Evolutionary conservation across 495 filamentous ascomycete species (phyloP).

Genomic region (Aspergillus ostianus): DNA sequence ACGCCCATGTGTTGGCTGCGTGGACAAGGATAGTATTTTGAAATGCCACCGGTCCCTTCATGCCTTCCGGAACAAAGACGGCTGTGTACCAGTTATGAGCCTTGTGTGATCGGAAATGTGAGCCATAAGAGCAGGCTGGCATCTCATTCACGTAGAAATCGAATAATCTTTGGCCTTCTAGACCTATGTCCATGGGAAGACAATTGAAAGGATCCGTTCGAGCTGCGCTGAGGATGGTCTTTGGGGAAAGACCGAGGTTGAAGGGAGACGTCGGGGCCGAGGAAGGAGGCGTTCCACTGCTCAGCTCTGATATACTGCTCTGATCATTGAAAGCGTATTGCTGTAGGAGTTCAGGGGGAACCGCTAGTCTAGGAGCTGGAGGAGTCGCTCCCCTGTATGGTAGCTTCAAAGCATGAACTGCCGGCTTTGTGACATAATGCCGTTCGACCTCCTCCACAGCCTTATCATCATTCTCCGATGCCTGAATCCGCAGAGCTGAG

Average conservation of each 20-base stretch:
- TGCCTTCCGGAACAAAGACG: conserved; percentile 38
- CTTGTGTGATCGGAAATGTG: conserved; percentile 31
- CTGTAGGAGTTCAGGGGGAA: background rate
- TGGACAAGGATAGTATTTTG: conserved; percentile 40
- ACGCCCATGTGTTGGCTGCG: conserved; percentile 39
- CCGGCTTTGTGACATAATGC: background rate
- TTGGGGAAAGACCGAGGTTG: conserved; percentile 27
- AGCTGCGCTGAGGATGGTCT: conserved; percentile 35
- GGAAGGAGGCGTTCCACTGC: conserved; percentile 17
- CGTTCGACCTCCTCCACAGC: conserved; percentile 13
- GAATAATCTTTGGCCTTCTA: conserved; percentile 32
- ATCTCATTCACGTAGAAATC: conserved; percentile 44
- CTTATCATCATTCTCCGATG: conserved; percentile 1
- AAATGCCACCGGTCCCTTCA: conserved; percentile 40
- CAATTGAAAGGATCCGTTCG: conserved; percentile 39
- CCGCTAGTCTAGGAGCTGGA: background rate
- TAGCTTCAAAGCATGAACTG: background rate
- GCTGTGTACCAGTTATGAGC: conserved; percentile 41
- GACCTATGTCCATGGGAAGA: conserved; percentile 31
- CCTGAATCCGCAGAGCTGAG: background rate
- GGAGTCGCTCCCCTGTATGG: background rate
- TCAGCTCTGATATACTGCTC: conserved; percentile 15
- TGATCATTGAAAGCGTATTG: conserved; percentile 2
- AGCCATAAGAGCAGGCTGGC: conserved; percentile 39
- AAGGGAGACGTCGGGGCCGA: conserved; percentile 18